Evolutionary conservation across 2,329 filamentous ascomycete species (phyloP).

Genomic region (Lecanoromycetidae sp.): DNA sequence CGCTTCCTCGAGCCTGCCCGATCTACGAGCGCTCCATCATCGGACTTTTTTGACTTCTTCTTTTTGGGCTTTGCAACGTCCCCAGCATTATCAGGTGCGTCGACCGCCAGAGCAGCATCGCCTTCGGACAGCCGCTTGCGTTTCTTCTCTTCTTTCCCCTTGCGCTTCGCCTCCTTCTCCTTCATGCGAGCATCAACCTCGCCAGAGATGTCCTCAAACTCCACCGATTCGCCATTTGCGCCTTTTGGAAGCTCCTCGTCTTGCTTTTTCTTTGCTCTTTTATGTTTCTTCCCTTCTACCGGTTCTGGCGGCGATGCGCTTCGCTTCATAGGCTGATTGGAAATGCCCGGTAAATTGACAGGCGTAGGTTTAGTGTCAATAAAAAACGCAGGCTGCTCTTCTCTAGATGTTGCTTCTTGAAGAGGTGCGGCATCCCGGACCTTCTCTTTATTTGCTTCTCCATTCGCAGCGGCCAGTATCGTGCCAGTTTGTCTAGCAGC

Average conservation of each 20-base stretch:
- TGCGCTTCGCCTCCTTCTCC: constrained; percentile 31
- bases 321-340: constrained; percentile 18
- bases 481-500: background rate
- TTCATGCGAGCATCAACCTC: constrained; percentile 34
- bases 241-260: constrained; percentile 7
- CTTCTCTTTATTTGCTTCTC: constrained; percentile 5
- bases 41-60: constrained; percentile 7
- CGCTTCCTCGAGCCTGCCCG: constrained; percentile 7
- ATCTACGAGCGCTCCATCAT: background rate
- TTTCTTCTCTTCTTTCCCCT: constrained; percentile 28
- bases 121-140: constrained; percentile 27
- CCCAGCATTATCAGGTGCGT: background rate
- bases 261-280: constrained; percentile 14
- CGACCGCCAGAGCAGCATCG: background rate
- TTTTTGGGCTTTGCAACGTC: constrained; percentile 6
- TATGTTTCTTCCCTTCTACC: constrained; percentile 14
- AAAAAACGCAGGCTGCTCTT: constrained; percentile 16
- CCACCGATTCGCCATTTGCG: constrained; percentile 16
- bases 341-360: constrained; percentile 11
- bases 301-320: constrained; percentile 13
- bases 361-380: constrained; percentile 18
- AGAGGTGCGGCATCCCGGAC: constrained; percentile 10
- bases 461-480: background rate
- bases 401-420: constrained; percentile 9
- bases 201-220: constrained; percentile 34